A percentile compares a stretch with the other conserved stretches of the same genome.
phyloP scores from a whole-genome alignment of 768 basidiomycete genomes.

The Hericium erinaceus region DNA sequence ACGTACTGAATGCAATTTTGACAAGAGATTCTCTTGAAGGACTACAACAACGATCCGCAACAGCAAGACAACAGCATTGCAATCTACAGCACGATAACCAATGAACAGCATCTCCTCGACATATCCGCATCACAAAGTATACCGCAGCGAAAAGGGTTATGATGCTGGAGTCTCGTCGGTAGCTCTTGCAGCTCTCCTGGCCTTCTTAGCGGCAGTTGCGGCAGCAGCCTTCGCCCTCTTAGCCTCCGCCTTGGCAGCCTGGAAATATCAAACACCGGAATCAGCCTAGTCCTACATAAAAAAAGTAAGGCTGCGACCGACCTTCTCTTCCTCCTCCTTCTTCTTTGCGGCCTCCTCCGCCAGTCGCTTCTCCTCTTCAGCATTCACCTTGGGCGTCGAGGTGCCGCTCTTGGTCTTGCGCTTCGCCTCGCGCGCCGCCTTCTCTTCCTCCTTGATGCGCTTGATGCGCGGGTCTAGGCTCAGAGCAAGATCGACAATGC shows the following conservation, averaged over 20 bases:
- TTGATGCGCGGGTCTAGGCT: constrained; percentile 90
- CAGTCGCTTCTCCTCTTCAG: constrained; percentile 48
- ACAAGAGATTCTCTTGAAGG: too few species aligned
- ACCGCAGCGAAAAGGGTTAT: neutral
- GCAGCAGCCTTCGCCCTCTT: constrained; percentile 82
- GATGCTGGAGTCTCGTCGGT: constrained; percentile 27
- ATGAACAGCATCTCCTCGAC: too few species aligned
- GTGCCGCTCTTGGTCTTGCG: constrained; percentile 48
- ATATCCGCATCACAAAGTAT: neutral
- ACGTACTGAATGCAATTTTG: too few species aligned
- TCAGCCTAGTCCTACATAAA: neutral
- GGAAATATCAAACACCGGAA: neutral
- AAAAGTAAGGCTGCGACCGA: constrained; percentile 18
- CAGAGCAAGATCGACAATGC: constrained; percentile 79
- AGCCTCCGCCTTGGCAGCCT: constrained; percentile 59
- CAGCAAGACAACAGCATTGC: too few species aligned
- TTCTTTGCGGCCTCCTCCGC: constrained; percentile 63
- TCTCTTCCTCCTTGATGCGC: constrained; percentile 93
- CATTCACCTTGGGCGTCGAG: constrained; percentile 30
- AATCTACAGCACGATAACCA: too few species aligned
- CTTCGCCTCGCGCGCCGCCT: constrained; percentile 88
- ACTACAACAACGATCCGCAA: too few species aligned
- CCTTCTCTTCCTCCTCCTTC: constrained; percentile 84
- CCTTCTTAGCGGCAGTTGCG: constrained; percentile 89
- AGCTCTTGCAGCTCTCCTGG: constrained; percentile 54